phyloP scores from a whole-genome alignment of 2,329 filamentous ascomycete species.

The Pezicula rhizophila region DNA sequence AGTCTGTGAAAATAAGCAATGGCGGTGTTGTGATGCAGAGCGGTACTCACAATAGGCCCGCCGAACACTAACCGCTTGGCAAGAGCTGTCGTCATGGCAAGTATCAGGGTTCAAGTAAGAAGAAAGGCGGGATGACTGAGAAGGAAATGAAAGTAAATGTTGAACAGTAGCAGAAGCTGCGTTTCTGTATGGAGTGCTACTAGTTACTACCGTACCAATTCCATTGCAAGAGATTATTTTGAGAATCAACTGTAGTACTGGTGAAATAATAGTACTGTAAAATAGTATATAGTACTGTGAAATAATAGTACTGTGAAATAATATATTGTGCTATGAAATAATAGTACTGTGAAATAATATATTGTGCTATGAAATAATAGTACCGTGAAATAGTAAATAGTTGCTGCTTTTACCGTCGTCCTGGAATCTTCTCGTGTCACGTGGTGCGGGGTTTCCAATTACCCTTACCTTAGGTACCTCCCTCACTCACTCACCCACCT shows the following conservation, averaged over 20 bases:
- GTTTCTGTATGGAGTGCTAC: no score
- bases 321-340: no score
- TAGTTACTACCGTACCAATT: no score
- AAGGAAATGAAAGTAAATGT: neutral
- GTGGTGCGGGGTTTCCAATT: neutral
- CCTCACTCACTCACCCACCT: neutral
- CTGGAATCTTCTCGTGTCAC: neutral
- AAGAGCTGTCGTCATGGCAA: constrained; percentile 9
- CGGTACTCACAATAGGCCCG: constrained; percentile 18
- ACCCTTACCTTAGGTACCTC: no score
- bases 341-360: no score
- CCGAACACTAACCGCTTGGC: constrained; percentile 11
- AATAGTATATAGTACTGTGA: no score
- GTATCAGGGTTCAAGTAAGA: neutral
- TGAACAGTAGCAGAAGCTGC: neutral
- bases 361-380: no score
- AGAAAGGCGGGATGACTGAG: neutral
- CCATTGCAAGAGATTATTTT: no score
- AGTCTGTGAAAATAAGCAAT: constrained; percentile 15
- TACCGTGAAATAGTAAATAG: no score
- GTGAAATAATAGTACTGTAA: no score
- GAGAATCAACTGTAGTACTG: no score
- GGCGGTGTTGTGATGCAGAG: neutral
- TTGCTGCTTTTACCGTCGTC: neutral
- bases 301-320: no score